Base-by-base conservation (phyloP, 139 green algal genomes). In the Diplosphaera chodatii region DNA sequence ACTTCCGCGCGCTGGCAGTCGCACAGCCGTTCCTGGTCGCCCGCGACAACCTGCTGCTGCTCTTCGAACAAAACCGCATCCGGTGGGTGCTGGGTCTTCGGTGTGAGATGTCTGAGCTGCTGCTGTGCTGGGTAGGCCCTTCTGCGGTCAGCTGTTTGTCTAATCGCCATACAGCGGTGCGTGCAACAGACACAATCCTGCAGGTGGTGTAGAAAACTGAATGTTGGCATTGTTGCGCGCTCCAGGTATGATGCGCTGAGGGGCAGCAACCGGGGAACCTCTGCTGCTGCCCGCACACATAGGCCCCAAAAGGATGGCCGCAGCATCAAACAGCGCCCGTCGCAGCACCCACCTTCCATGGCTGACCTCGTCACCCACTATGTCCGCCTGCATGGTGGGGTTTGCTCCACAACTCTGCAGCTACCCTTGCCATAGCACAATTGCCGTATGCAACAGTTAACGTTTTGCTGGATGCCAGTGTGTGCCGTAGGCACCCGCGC, bases 31-130 rank as follows among this genome's bases (percentile, higher is more conserved):
- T 94, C 56, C 32, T 40, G 0, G 87, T 87, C 15, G 87, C 89
- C 0, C 66, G 84, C 0, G 87, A 94, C 67, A 94, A 92, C 73
- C 79, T 94, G 74, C 48, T 88, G 55, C 74, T 89, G 69, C 80
- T 91, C 63, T 86, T 91, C 64, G 84, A 92, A 31, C 77, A 85
- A 37, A 91, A 87, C 75, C 64, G 84, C 25, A 64, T 30, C 20
- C 80, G 74, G 70, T 86, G 33, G 31, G 8, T 13, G 13, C 37
- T n/a, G n/a, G n/a, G n/a, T n/a, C n/a, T n/a, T n/a, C n/a, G n/a
- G n/a, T n/a, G n/a, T n/a, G n/a, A n/a, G n/a, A n/a, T n/a, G n/a
- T n/a, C n/a, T n/a, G n/a, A n/a, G n/a, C n/a, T n/a, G n/a, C n/a
- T n/a, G n/a, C n/a, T n/a, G n/a, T n/a, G n/a, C n/a, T n/a, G n/a